Evolutionary conservation across 352 stramenopile genomes (phyloP), one percentile per base, ranked within the genome.

Genomic region (Globisporangium viniferum): DNA sequence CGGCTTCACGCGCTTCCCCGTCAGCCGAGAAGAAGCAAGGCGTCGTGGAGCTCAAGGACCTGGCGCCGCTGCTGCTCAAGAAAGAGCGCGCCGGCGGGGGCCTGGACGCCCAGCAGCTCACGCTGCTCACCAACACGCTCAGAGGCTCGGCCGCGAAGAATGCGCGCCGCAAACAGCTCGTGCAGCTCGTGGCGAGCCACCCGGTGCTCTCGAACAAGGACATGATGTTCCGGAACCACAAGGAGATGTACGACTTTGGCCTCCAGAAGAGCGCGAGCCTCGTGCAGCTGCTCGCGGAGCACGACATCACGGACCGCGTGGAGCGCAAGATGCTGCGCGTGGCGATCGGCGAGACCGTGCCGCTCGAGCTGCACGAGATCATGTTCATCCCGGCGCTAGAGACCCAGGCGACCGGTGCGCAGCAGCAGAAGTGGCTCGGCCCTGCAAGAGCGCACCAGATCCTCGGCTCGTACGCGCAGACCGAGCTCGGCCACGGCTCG

Each of bases 391-490:
- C 78, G n/a, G 88, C 84, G 10, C 68, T 96, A 5, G 78, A 84
- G 67, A 86, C 89, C 73, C 86, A 94, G 57, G 84, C 78, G 7
- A 71, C 70, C 35, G 73, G 79, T 1, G 69, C 80, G 33, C 89
- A 96, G 69, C 74, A 81, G 54, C 71, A 72, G 27, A 80, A 80
- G 56, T 95, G 88, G 88, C 66, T 94, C 15, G 75, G 76, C 9
- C 71, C 91, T 1, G 86, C 88, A 10, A 72, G 66, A 14, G 83
- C 69, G 57, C 91, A 73, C 76, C 73, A 79, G 60, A 92, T 96
- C 55, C 59, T 91, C 2, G 95, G 95, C n/a, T 97, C 88, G 20
- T 99, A 99, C 67, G 95, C 95, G 2, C 96, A 99, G 75, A 99
- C 96, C 0, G 97, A 99, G 72, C 73, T 99, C 0, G 96, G 95